These are phyloP conservation scores for Dendrobium catenatum DNA, from an alignment of 106 monocot species.

Conservation along the genomic window DNA sequence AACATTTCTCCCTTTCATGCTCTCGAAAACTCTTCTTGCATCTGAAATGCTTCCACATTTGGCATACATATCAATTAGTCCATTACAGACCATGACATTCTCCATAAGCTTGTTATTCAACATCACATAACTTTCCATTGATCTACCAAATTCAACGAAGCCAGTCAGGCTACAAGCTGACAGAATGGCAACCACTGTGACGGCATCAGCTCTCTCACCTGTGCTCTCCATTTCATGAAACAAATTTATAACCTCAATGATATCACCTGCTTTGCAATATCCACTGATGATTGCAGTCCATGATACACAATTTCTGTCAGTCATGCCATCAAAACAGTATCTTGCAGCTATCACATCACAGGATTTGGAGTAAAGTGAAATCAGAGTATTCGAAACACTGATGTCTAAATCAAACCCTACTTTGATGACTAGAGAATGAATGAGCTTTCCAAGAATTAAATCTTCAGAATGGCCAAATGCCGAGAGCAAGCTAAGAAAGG, in stretches of 20 bases:
- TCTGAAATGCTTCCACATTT: conserved; percentile 29
- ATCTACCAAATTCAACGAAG: conserved; percentile 27
- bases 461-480: conserved; percentile 12
- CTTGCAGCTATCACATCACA: conserved; percentile 19
- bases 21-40: conserved; percentile 23
- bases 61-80: conserved; percentile 38
- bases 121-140: conserved; percentile 17
- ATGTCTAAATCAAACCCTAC: conserved; percentile 20
- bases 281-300: conserved; percentile 30
- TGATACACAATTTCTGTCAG: conserved; percentile 23
- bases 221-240: conserved; percentile 27
- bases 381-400: conserved; percentile 24
- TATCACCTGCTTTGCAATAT: conserved; percentile 19
- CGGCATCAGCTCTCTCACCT: conserved; percentile 28
- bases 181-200: conserved; percentile 28
- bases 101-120: conserved; percentile 14
- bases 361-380: conserved; percentile 30
- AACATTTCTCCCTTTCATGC: conserved; percentile 21
- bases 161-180: conserved; percentile 31
- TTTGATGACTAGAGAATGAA: conserved; percentile 25
- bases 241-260: conserved; percentile 12
- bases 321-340: conserved; percentile 22
- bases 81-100: conserved; percentile 20
- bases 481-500: conserved; percentile 21
- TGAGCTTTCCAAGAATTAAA: conserved; percentile 14